Base-by-base conservation (phyloP, 805 yeast species). In the Kluyveromyces nonfermentans region DNA sequence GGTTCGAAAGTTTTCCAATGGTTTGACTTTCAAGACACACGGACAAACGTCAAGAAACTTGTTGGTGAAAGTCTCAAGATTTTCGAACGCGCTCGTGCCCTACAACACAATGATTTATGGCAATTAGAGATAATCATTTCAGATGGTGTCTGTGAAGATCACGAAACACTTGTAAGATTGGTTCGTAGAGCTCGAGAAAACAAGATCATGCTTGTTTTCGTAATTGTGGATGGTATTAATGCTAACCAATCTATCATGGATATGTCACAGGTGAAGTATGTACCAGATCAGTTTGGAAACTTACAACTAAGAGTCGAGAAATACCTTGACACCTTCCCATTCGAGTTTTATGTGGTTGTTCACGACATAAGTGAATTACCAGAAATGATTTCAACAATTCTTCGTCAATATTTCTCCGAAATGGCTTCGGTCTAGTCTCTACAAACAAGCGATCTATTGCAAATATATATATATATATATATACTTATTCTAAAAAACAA, bases 121-220 rank as follows among this genome's bases (percentile, higher is more conserved):
- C 96, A 87, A 65, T 71, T 93, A 51, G 87, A 94, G 62, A 87
- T 93, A 45, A 83, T 93, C 47, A 73, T 93, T 28, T 87, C 96
- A 1, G 99, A 93, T 68, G 99, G 99, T 65, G 86, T 93, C 39
- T 88, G 97, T 60, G 99, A 93, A 63, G 94, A 89, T 62, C 98
- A 93, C 62, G 88, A 74, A 25, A 78, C 83, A 0, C 71, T 93
- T 40, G 80, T 84, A 51, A 73, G 90, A 50, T 72, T 93, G 53
- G 97, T 90, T 4, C 80, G 98, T 55, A 77, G 77, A 51, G 97
- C 97, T 1, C 74, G 95, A 53, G 97, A 93, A 54, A 85, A 86
- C 53, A 82, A 81, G 56, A 82, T 93, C 48, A 88, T 94, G 96
- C 70, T 93, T 47, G 97, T 93, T 33, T 93, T 93, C 68, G 95